phyloP scores from a whole-genome alignment of 2,329 filamentous ascomycete genomes.

The Aspergillus sp. region DNA sequence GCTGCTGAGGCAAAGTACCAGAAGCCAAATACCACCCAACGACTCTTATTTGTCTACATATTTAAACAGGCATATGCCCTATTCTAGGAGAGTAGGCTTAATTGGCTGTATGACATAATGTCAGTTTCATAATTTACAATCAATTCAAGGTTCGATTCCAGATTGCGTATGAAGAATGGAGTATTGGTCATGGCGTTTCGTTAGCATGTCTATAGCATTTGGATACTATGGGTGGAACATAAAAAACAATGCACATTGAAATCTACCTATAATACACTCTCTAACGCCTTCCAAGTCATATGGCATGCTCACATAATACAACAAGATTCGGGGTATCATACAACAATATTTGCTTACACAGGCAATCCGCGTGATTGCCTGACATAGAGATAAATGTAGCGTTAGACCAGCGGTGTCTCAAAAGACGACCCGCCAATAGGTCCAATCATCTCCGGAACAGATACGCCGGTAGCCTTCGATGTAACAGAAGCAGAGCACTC shows the following conservation, averaged over 20 bases:
- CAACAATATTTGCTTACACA: neutral
- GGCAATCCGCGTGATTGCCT: too few species aligned
- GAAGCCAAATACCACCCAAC: too few species aligned
- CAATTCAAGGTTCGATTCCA: too few species aligned
- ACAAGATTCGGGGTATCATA: constrained; percentile 2
- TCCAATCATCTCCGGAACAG: constrained; percentile 11
- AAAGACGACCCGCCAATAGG: neutral
- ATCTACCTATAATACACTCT: neutral
- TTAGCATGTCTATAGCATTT: neutral
- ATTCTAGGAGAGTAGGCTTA: too few species aligned
- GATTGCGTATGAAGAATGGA: too few species aligned
- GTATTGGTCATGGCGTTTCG: neutral
- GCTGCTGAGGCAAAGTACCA: too few species aligned
- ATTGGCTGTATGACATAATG: too few species aligned
- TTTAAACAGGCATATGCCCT: too few species aligned
- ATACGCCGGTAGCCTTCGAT: constrained; percentile 26
- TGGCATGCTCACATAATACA: constrained; percentile 1
- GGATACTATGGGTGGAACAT: neutral
- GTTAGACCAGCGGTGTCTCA: too few species aligned
- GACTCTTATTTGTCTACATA: too few species aligned
- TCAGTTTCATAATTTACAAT: too few species aligned
- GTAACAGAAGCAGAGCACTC: constrained; percentile 19
- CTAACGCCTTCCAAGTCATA: neutral
- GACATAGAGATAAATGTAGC: too few species aligned
- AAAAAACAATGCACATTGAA: neutral